These are phyloP conservation scores for Pisolithus albus DNA, from an alignment of 768 basidiomycete species.

Conservation along the genomic window DNA sequence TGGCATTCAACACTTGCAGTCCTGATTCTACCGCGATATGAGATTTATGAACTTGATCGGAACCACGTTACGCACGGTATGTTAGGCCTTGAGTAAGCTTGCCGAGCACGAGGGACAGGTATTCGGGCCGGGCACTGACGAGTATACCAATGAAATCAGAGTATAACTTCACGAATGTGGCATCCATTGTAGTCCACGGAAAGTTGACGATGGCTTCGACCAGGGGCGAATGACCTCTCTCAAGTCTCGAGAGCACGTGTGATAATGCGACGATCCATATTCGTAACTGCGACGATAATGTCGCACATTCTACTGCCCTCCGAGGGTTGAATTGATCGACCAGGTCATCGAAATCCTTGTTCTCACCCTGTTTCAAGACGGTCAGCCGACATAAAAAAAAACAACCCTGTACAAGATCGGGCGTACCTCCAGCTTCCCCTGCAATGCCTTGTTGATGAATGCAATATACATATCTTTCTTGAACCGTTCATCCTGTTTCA, in stretches of 20 bases:
- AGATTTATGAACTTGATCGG: conserved; percentile 3
- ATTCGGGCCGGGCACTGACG: conserved; percentile 86
- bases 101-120: conserved; percentile 74
- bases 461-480: conserved; percentile 79
- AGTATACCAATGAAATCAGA: conserved; percentile 87
- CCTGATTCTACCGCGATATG: conserved; percentile 54
- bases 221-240: conserved; percentile 69
- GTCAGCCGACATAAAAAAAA: conserved; percentile 7
- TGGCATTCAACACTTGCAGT: conserved; percentile 51
- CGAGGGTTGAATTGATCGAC: conserved; percentile 75
- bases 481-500: conserved; percentile 71
- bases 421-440: conserved; percentile 64
- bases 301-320: conserved; percentile 26
- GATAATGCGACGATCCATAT: conserved; percentile 83
- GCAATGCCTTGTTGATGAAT: conserved; percentile 75
- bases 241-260: conserved; percentile 87
- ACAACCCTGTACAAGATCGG: conserved; percentile 6
- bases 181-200: conserved; percentile 92
- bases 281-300: conserved; percentile 51
- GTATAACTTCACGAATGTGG: conserved; percentile 79
- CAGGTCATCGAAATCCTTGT: conserved; percentile 80
- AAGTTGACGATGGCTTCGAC: conserved; percentile 82
- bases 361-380: conserved; percentile 47
- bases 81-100: conserved; percentile 84
- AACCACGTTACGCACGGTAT: conserved; percentile 56